Base-by-base conservation (phyloP, 1,139 yeast species). In the Candida sanyaensis region DNA sequence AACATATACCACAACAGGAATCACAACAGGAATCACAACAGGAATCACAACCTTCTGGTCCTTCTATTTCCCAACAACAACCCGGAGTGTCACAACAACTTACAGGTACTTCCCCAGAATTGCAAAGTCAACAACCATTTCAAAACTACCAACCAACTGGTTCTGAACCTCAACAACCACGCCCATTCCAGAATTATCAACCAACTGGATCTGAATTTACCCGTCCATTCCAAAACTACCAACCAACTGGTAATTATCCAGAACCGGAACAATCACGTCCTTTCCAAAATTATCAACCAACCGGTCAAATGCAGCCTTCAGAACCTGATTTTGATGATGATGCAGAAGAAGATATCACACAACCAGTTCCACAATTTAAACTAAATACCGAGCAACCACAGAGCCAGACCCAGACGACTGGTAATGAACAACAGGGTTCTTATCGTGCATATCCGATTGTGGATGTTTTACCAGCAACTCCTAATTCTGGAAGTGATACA, bases 401-500 rank as follows among this genome's bases (percentile, higher is more conserved):
- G 9, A 17, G 2, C 3, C 46, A 45, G 21, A 32, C 32, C 12
- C n/a, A n/a, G n/a, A n/a, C n/a, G n/a, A 28, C 46, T 12, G 3
- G 17, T 13, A 21, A n/a, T 31, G n/a, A 23, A 13, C 29, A 9
- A 36, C 44, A 21, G 13, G 30, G 39, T 10, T 28, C 32, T 9
- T 44, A 44, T n/a, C 49, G 48, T 24, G 43, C 37, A 6, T 47
- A 52, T 42, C 52, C 55, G 6, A 42, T 54, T 23, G 32, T 36
- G 11, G 54, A 50, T 34, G 48, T 44, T 30, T 51, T 51, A 21
- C 53, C 54, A 6, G 48, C 43, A 17, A 43, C 50, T 10, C 39
- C 43, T n/a, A 28, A 13, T 21, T 27, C 38, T n/a, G 47, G 42
- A 28, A 44, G 44, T 42, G 50, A 49, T 21, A 41, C 36, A 6